Base-by-base conservation (phyloP, 306 rosid genomes). In the Carpinus viminea region DNA sequence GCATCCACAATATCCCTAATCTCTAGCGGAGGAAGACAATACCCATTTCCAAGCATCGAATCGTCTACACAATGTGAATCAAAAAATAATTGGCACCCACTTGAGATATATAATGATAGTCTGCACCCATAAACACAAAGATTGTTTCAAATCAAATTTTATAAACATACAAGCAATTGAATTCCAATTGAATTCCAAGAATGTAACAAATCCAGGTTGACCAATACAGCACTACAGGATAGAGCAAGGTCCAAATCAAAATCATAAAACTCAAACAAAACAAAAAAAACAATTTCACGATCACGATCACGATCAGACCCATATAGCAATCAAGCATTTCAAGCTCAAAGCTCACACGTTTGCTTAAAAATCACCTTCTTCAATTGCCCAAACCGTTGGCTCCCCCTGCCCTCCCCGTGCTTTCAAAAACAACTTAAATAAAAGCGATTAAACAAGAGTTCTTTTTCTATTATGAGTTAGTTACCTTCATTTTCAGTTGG, bases 1-100 rank as follows among this genome's bases (percentile, higher is more conserved):
- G 99, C 97, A 82, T 95, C 99, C 53, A 95, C 99, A 51, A 95
- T 93, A 70, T 93, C 92, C 81, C 56, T 89, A 80, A 95, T 87
- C 81, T 86, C 98, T 21, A 88, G 86, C 1, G 98, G 98, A 74
- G 99, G 99, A 65, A 85, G 84, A 45, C 91, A 91, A 81, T 95
- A 95, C 62, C 89, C 79, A 66, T 51, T 81, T 79, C 87, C 96
- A 53, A 70, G 15, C 8, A 60, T 52, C 46, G 88, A 85, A 52
- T 93, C 94, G 31, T 88, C 90, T 79, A 68, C 62, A 85, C 20
- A 61, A 77, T 57, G 52, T 61, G 68, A 88, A 41, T 18, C 74
- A 43, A 56, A 38, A 69, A 31, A 5, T 57, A 76, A 54, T 41
- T 6, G 28, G 79, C 87, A 88, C 66, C 71, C 74, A 72, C 72